phyloP scores from a whole-genome alignment of 2,329 filamentous ascomycete genomes.

The Penicillium verrucosum region DNA sequence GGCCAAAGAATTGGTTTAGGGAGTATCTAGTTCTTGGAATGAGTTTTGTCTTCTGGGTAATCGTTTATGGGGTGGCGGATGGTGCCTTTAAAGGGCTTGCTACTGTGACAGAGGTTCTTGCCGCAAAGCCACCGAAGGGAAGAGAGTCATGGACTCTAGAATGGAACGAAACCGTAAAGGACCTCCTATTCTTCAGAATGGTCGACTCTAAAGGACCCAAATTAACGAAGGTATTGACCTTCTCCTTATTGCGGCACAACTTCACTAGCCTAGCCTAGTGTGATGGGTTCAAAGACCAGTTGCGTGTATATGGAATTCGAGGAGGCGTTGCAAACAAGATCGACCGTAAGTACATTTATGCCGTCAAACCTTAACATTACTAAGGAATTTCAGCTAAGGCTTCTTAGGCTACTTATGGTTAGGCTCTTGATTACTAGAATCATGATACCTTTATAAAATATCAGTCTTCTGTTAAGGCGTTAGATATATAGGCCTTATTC shows the following conservation, averaged over 20 bases:
- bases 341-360: conserved; percentile 4
- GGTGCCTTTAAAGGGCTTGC: conserved; percentile 18
- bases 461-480: conserved; percentile 14
- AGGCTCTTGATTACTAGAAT: conserved; percentile 21
- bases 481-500: conserved; percentile 21
- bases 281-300: conserved; percentile 11
- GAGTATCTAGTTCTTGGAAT: conserved; percentile 17
- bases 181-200: conserved; percentile 16
- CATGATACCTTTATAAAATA: conserved; percentile 22
- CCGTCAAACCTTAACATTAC: not conserved
- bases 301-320: conserved; percentile 15
- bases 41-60: conserved; percentile 24
- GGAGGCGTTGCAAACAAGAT: conserved; percentile 11
- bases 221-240: conserved; percentile 7
- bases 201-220: conserved; percentile 10
- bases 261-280: conserved; percentile 13
- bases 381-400: conserved; percentile 11
- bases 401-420: conserved; percentile 14
- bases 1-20: conserved; percentile 20
- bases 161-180: conserved; percentile 10
- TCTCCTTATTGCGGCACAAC: conserved; percentile 16
- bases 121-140: conserved; percentile 8
- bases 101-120: conserved; percentile 15
- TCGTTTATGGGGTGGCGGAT: conserved; percentile 18
- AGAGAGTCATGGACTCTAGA: conserved; percentile 20